Base-by-base conservation (phyloP, 2,329 filamentous ascomycete species). In the Microdochium trichocladiopsis region DNA sequence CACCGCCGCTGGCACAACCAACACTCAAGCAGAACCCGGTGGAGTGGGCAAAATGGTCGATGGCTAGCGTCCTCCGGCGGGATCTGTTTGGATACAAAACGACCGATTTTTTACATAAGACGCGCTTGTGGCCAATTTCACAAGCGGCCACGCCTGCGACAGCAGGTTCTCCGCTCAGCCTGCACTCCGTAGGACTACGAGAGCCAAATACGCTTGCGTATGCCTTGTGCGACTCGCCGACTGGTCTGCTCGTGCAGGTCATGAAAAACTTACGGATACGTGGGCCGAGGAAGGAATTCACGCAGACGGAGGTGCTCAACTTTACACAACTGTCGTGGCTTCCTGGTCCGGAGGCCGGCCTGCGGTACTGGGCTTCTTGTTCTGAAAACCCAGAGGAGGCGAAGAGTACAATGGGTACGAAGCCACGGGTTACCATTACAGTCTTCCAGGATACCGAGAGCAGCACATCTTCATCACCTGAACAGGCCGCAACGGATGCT, bases 301-400 rank as follows among this genome's bases (percentile, higher is more conserved):
- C 72, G 2, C 68, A 71, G 3, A 68, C 72, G 14, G 80, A 86
- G 51, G 70, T 87, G 23, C 72, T 88, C 53, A 81, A 80, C 18
- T 70, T 84, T 59, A 77, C 81, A 1, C 77, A 81, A 62, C 67
- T 87, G 25, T 78, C 82, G 22, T 88, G 84, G 85, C 66, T 88
- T 1, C 83, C 84, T 0, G 84, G 84, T 0, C 83, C 83, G 0
- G 84, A 87, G 60, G 76, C 76, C 2, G 76, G 75, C 2, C 65
- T 86, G 58, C 70, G 82, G 24, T 85, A 77, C 52, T 81, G 76
- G 78, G 71, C 77, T 6, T 64, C 72, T 33, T 75, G 72, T 37
- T 64, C 66, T 16, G 63, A 65, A n/a, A 64, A 72, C 36, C 56
- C 60, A 8, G 67, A 71, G 45, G 60, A 60, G 1, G 51, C 52